A percentile compares a stretch with the other conserved stretches of the same genome.
Conservation (phyloP, 2,329 filamentous ascomycete species). For the Zasmidium angulare region DNA sequence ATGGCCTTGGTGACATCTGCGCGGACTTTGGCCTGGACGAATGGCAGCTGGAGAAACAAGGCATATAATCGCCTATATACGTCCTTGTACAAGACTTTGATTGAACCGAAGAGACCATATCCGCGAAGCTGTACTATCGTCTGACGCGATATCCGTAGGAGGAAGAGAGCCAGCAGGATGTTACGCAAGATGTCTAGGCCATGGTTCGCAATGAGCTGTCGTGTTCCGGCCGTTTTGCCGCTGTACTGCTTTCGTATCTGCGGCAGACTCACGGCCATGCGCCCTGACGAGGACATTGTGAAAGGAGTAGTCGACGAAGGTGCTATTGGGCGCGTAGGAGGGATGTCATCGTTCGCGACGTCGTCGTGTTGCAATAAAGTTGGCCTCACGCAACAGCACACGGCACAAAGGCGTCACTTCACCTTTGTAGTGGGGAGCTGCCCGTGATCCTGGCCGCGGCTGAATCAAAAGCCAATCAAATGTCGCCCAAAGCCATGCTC, state of each 20-base stretch:
- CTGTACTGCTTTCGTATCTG: constrained; percentile 28
- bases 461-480: background rate
- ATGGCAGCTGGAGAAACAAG: constrained; percentile 80
- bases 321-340: background rate
- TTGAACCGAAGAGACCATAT: constrained; percentile 78
- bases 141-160: constrained; percentile 79
- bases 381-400: background rate
- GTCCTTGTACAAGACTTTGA: constrained; percentile 71
- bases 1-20: constrained; percentile 80
- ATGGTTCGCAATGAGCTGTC: constrained; percentile 27
- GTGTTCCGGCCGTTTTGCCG: constrained; percentile 17
- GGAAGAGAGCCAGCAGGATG: constrained; percentile 82
- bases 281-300: background rate
- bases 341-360: background rate
- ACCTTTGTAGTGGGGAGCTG: constrained; percentile 1
- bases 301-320: background rate
- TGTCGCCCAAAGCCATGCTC: background rate
- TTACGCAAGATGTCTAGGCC: constrained; percentile 62
- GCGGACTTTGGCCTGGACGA: constrained; percentile 81
- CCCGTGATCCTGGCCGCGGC: background rate
- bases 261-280: constrained; percentile 11
- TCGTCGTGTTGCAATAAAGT: background rate
- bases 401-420: background rate
- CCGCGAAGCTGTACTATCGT: constrained; percentile 82
- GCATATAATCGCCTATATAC: constrained; percentile 75